phyloP scores from a whole-genome alignment of 176 grass and related monocot genomes.

The Stipa capillata region DNA sequence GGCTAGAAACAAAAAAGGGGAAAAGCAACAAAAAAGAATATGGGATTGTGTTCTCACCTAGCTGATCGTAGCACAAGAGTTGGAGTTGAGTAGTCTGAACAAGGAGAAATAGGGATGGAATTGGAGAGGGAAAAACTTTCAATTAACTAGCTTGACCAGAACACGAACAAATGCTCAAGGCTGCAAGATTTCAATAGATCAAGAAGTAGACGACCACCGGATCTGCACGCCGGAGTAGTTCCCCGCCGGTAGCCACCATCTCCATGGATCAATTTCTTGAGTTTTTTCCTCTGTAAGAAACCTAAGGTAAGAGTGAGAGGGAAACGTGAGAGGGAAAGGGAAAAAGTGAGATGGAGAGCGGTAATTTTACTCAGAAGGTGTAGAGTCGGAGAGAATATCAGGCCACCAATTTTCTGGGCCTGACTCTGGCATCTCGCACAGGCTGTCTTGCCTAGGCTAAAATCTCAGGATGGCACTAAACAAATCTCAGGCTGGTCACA shows the following conservation, averaged over 20 bases:
- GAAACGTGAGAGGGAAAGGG: neutral
- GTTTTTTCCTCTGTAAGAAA: neutral
- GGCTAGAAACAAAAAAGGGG: neutral
- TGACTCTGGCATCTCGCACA: no score
- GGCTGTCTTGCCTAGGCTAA: no score
- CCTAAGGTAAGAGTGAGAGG: neutral
- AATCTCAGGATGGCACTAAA: no score
- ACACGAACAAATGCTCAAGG: neutral
- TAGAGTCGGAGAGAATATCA: no score
- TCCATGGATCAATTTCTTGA: neutral
- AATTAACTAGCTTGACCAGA: neutral
- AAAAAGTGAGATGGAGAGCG: no score
- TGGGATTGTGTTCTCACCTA: neutral
- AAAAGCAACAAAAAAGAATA: neutral
- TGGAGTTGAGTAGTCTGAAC: no score
- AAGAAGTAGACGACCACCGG: neutral
- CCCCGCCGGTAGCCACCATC: neutral
- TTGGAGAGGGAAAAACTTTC: neutral
- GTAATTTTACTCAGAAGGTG: no score
- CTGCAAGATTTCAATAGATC: neutral
- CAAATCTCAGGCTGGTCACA: no score
- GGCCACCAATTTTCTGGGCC: no score
- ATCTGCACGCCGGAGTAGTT: neutral
- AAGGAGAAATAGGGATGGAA: neutral
- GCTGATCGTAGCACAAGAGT: neutral